Evolutionary conservation across 768 basidiomycete species (phyloP), one percentile per base, ranked within the genome.

Genomic region (Tephrocybe sp.): DNA sequence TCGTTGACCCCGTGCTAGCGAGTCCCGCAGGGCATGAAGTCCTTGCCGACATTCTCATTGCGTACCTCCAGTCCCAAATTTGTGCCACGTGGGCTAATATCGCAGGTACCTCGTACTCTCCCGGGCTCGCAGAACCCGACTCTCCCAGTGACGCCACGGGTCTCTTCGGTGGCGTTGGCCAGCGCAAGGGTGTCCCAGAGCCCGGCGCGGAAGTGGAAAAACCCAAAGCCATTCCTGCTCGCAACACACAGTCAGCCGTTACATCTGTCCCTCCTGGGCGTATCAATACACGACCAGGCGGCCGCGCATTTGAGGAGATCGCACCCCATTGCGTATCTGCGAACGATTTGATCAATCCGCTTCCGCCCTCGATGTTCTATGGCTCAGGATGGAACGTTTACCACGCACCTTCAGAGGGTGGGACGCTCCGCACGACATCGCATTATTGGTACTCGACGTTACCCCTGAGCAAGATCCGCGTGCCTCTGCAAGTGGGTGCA

Each of bases 271-370:
- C 94, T 3, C 75, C 79, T 0, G 76, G 79, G 25, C 78, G 91
- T 7, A 85, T 97, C 65, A 79, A 77, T 50, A 80, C 82, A 5
- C 80, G 78, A 2, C 89, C 89, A 2, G 69, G 64, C 1, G 57
- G 64, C 11, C 67, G 71, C 1, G 74, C 80, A 3, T 95, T 88
- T 65, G 82, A 89, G 64, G 97, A 98, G 67, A 81, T 95, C 43
- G 77, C 83, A 31, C 97, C 95, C 6, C 93, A 78, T 71, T 98
- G 97, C 66, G 93, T 91, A 0, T 87, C 86, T 18, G 97, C 97
- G n/a, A 95, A 97, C 67, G 94, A 99, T 65, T 76, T 98, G 44
- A 91, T 99, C 67, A 97, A 98, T 70, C 97, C 97, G 1, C 77
- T 98, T 0, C 95, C 95, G n/a, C 83, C 86, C 0, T 91, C 90